Evolutionary conservation across 2,329 filamentous ascomycete genomes (phyloP), one percentile per base, ranked within the genome.

Genomic region (Allantophomopsis lycopodina): DNA sequence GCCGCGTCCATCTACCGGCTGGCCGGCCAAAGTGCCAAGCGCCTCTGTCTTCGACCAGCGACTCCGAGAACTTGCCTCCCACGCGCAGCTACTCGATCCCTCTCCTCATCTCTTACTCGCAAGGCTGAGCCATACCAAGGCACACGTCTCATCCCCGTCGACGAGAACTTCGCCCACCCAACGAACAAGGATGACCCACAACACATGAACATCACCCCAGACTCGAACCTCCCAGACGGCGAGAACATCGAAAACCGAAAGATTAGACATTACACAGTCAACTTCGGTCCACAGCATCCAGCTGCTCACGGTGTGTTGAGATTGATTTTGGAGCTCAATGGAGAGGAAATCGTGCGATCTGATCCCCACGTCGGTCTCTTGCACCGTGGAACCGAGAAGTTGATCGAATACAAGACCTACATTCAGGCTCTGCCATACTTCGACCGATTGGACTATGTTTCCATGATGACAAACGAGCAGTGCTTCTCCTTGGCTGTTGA

Each of bases 381-480:
- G 56, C 91, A 98, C 64, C 79, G 91, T 55, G 91, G 91, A 51
- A 98, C 91, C 46, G 91, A 98, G 73, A 98, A 98, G 75, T 77
- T 98, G 66, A 96, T 96, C 65, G 91, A 98, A 72, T 98, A 98
- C 76, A 95, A 94, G 74, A 94, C 89, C 53, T 98, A 98, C 60
- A 75, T 96, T 57, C 91, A 98, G 71, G 91, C 91, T 42, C 71
- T 98, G 58, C 91, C 91, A 41, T 98, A 98, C 71, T 98, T 98
- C 60, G 91, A 98, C 66, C 86, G 91, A 53, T 73, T 98, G 61
- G 91, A 98, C 65, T 98, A 98, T 63, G 88, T 95, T 52, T 95
- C 87, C 55, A 98, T 98, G 93, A 98, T 98, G 91, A 98, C 91
- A 56, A 98, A 98, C 64, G 91, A 98, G 72, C 91, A 98, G 66